Conservation (phyloP, 805 yeast species). For the Candida gorgasii region DNA sequence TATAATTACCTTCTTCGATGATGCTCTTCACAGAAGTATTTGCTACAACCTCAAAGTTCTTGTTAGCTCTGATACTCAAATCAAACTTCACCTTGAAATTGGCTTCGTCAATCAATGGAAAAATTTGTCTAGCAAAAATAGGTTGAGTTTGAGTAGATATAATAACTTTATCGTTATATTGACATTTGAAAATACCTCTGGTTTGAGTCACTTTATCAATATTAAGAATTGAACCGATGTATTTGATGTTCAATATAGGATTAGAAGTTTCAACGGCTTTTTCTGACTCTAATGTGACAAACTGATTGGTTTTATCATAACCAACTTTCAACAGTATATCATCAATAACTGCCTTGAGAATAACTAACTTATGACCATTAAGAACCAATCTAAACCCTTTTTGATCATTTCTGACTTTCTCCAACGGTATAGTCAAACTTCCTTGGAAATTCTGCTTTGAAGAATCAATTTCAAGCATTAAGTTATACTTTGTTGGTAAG, state of each 20-base stretch:
- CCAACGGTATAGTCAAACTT: constrained; percentile 4
- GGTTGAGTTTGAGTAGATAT: constrained; percentile 78
- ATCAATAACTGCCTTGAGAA: constrained; percentile 13
- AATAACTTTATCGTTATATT: neutral
- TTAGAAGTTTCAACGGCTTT: too few relatives aligned
- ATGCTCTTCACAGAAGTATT: constrained; percentile 32
- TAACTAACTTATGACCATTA: constrained; percentile 12
- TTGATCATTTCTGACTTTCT: constrained; percentile 1
- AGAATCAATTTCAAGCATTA: constrained; percentile 9
- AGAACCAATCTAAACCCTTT: constrained; percentile 8
- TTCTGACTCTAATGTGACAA: constrained; percentile 10
- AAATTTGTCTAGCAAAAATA: constrained; percentile 56
- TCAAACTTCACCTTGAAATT: constrained; percentile 52
- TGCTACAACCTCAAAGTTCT: constrained; percentile 51
- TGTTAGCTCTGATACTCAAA: constrained; percentile 48
- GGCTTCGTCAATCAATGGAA: constrained; percentile 72
- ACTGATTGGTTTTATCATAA: constrained; percentile 2
- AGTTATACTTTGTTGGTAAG: constrained; percentile 11
- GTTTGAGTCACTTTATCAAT: constrained; percentile 15
- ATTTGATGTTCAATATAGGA: too few relatives aligned
- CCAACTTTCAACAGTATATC: constrained; percentile 7
- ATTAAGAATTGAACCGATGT: constrained; percentile 9
- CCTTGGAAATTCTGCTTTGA: constrained; percentile 16
- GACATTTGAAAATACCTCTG: constrained; percentile 14
- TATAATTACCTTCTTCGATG: constrained; percentile 16